A percentile compares a stretch with the other conserved stretches of the same genome.
These are phyloP conservation scores for Boletus rubropictus DNA, from an alignment of 768 basidiomycete genomes.

Conservation along the genomic window DNA sequence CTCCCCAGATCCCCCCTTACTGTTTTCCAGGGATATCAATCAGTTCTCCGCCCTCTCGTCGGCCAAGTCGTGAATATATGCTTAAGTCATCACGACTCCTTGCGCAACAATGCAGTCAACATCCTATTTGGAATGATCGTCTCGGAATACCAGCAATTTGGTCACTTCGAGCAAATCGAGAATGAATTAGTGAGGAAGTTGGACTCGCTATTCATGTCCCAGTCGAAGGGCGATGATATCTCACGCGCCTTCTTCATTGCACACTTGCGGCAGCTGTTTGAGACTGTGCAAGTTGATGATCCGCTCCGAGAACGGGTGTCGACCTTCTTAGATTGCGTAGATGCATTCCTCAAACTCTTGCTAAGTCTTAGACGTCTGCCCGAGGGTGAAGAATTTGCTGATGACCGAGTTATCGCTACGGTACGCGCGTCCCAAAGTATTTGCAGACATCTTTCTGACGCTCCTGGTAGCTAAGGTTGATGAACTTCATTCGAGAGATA, in stretches of 20 bases:
- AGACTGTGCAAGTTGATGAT: conserved; percentile 74
- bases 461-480: conserved; percentile 60
- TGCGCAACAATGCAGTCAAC: conserved; percentile 84
- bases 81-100: conserved; percentile 89
- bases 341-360: conserved; percentile 87
- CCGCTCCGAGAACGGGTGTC: conserved; percentile 72
- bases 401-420: conserved; percentile 91
- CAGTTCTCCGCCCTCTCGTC: conserved; percentile 74
- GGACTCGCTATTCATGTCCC: conserved; percentile 89
- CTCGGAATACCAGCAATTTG: conserved; percentile 79
- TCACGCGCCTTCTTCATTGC: conserved; percentile 90
- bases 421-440: conserved; percentile 34
- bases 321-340: conserved; percentile 81
- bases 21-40: conserved; percentile 68
- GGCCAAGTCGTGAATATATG: conserved; percentile 89
- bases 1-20: background rate
- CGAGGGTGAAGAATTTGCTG: conserved; percentile 88
- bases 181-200: conserved; percentile 88
- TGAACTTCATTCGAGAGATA: conserved; percentile 91
- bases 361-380: conserved; percentile 84
- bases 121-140: conserved; percentile 96
- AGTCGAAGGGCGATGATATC: conserved; percentile 86
- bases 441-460: conserved; percentile 5
- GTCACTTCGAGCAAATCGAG: conserved; percentile 85
- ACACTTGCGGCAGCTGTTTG: conserved; percentile 86